A percentile compares a stretch with the other conserved stretches of the same genome.
Evolutionary conservation across 192 early-diverging fungal species (phyloP).

Genomic region (Mortierella antarctica): DNA sequence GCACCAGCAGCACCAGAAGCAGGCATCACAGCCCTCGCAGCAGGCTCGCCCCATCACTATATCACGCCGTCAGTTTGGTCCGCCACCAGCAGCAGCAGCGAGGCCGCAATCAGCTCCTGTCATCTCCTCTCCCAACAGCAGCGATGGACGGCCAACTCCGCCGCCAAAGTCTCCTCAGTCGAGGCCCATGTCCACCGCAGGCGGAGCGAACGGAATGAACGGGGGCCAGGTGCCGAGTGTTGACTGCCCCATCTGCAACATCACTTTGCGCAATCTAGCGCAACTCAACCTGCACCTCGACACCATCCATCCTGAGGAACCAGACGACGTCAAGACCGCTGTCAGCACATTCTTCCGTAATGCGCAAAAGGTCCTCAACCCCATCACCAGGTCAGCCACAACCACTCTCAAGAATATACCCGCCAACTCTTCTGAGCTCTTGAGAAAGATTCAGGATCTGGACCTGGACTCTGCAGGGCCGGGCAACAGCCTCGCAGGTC

Average conservation of each 20-base stretch:
- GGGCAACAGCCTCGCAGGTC: conserved; percentile 35
- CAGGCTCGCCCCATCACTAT: conserved; percentile 22
- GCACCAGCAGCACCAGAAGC: conserved; percentile 14
- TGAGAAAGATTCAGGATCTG: conserved; percentile 59
- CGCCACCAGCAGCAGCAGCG: conserved; percentile 12
- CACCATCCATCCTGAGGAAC: conserved; percentile 60
- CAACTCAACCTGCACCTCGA: conserved; percentile 62
- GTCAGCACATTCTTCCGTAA: conserved; percentile 62
- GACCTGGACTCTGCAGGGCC: conserved; percentile 42
- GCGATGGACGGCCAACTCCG: conserved; percentile 11
- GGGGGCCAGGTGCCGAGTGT: not conserved
- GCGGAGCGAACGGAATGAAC: not conserved
- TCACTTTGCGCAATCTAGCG: conserved; percentile 35
- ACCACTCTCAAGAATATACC: conserved; percentile 55
- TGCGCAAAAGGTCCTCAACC: conserved; percentile 63
- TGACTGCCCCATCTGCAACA: conserved; percentile 53
- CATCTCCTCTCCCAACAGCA: not conserved
- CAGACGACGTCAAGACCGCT: conserved; percentile 59
- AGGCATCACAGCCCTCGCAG: not conserved
- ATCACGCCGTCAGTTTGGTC: conserved; percentile 45
- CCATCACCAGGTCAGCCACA: conserved; percentile 49
- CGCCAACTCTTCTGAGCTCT: conserved; percentile 52
- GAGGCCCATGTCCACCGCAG: conserved; percentile 10
- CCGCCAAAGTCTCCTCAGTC: conserved; percentile 41
- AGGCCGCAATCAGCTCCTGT: conserved; percentile 2